Evolutionary conservation across 495 filamentous ascomycete species (phyloP).

Genomic region (Aspergillus bertholletiae): DNA sequence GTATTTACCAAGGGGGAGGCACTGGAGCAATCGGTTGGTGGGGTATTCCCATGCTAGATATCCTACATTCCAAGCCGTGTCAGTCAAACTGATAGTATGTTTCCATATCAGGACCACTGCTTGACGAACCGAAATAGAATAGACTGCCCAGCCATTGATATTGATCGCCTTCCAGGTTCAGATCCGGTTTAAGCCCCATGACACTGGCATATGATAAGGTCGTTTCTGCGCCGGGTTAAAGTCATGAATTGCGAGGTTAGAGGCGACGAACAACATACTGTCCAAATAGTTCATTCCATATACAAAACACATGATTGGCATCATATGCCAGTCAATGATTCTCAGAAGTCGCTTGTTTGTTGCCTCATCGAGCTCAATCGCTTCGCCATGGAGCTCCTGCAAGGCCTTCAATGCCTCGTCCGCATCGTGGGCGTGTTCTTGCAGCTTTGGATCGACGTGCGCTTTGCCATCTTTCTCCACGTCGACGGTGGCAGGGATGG

Average conservation of each 20-base stretch:
- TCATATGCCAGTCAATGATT: slow-evolving; percentile 59
- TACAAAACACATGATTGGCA: slow-evolving; percentile 60
- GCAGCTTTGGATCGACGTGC: slow-evolving; percentile 32
- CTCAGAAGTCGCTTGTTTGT: slow-evolving; percentile 53
- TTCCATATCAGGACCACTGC: background rate
- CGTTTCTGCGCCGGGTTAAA: slow-evolving; percentile 38
- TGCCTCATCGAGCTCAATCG: slow-evolving; percentile 49
- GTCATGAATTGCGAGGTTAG: background rate
- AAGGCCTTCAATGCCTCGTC: slow-evolving; percentile 61
- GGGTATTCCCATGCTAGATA: slow-evolving; percentile 66
- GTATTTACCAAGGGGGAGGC: slow-evolving; percentile 57
- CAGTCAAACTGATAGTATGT: background rate
- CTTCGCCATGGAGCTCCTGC: slow-evolving; percentile 41
- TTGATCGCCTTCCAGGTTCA: slow-evolving; percentile 37
- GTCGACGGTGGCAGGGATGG: slow-evolving; percentile 20
- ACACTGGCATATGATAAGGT: slow-evolving; percentile 61
- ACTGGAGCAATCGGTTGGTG: slow-evolving; percentile 57
- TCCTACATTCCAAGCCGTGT: slow-evolving; percentile 22
- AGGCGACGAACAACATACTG: slow-evolving; percentile 29
- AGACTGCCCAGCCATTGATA: slow-evolving; percentile 55
- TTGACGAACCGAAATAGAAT: slow-evolving; percentile 56
- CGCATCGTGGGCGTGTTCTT: slow-evolving; percentile 54
- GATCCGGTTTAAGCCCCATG: slow-evolving; percentile 56
- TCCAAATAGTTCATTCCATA: slow-evolving; percentile 65
- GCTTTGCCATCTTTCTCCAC: slow-evolving; percentile 19